phyloP scores from a whole-genome alignment of 179 eudicot genomes.

The Silene coronaria region DNA sequence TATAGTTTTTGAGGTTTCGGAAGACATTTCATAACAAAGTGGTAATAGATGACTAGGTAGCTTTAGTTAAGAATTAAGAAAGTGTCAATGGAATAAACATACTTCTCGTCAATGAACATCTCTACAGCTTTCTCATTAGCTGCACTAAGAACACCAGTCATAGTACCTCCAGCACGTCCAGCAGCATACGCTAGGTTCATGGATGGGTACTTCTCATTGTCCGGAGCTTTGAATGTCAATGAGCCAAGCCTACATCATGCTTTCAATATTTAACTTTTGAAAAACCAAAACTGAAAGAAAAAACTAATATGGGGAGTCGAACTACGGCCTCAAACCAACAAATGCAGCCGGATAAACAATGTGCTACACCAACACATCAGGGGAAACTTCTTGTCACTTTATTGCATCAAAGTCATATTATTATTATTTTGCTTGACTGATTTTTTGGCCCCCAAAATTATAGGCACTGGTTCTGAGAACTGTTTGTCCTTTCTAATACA shows the following conservation, averaged over 20 bases:
- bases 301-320: too few relatives aligned
- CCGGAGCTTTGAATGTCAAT: conserved; percentile 80
- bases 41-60: too few relatives aligned
- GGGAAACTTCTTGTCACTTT: too few relatives aligned
- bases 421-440: too few relatives aligned
- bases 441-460: too few relatives aligned
- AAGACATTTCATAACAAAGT: too few relatives aligned
- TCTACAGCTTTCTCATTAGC: conserved; percentile 98
- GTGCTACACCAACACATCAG: too few relatives aligned
- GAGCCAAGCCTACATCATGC: conserved; percentile 65
- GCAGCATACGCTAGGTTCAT: conserved; percentile 90
- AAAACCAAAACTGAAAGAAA: neutral
- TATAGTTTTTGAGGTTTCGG: neutral
- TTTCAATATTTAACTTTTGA: conserved; percentile 6
- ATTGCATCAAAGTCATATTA: too few relatives aligned
- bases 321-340: too few relatives aligned
- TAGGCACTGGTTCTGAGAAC: too few relatives aligned
- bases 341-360: too few relatives aligned
- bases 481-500: too few relatives aligned
- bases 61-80: neutral
- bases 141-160: conserved; percentile 95
- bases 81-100: conserved; percentile 14
- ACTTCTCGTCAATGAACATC: conserved; percentile 70
- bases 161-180: conserved; percentile 92
- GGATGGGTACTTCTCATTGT: conserved; percentile 87